phyloP scores from a whole-genome alignment of 2,329 filamentous ascomycete species.

The Fusarium aywerte region DNA sequence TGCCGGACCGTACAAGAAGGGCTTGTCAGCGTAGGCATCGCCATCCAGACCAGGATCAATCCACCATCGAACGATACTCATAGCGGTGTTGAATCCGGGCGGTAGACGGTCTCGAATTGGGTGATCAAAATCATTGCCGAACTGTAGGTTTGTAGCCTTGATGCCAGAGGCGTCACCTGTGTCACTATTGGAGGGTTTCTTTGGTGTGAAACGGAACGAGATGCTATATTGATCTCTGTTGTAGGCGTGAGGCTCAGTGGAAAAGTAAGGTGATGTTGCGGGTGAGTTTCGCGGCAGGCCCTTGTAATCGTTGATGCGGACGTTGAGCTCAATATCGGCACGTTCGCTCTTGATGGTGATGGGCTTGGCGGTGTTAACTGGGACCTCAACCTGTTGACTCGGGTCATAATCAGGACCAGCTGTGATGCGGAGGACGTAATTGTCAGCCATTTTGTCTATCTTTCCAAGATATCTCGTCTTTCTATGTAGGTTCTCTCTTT shows the following conservation, averaged over 20 bases:
- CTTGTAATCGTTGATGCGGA: slow-evolving; percentile 74
- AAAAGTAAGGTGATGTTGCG: slow-evolving; percentile 80
- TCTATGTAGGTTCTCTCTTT: neutral
- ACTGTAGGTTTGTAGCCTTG: slow-evolving; percentile 78
- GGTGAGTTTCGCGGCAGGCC: slow-evolving; percentile 80
- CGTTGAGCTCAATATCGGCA: slow-evolving; percentile 74
- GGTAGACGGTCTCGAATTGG: slow-evolving; percentile 88
- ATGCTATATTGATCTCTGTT: slow-evolving; percentile 86
- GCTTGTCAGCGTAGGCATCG: slow-evolving; percentile 86
- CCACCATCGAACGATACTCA: slow-evolving; percentile 88
- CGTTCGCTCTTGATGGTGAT: slow-evolving; percentile 71
- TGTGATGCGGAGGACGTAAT: slow-evolving; percentile 84
- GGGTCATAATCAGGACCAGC: slow-evolving; percentile 81
- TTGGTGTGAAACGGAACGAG: slow-evolving; percentile 80
- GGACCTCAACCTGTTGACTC: slow-evolving; percentile 76
- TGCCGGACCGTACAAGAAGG: slow-evolving; percentile 86
- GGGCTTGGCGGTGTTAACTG: slow-evolving; percentile 76
- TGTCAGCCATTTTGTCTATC: slow-evolving; percentile 65
- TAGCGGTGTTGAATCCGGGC: slow-evolving; percentile 84
- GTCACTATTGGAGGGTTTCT: slow-evolving; percentile 50
- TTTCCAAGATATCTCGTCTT: neutral
- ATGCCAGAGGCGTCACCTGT: slow-evolving; percentile 58
- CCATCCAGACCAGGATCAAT: slow-evolving; percentile 92
- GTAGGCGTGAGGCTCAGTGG: slow-evolving; percentile 70
- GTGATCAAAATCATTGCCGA: slow-evolving; percentile 95